phyloP scores from a whole-genome alignment of 331 rosid genomes.

The Prunus yedoensis region DNA sequence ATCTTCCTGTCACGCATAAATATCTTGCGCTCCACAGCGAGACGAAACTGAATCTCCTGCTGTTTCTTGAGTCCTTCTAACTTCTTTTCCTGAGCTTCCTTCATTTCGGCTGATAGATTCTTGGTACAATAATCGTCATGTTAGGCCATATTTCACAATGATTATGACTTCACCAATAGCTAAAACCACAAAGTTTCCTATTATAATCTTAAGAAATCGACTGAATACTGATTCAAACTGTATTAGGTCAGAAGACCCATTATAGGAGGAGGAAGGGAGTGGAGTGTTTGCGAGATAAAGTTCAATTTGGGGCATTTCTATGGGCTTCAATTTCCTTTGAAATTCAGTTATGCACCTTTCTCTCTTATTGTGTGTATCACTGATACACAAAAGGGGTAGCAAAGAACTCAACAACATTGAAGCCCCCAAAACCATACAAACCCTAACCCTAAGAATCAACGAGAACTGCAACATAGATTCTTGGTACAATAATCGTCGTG shows the following conservation, averaged over 20 bases:
- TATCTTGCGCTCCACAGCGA: conserved; percentile 84
- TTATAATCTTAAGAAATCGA: not conserved
- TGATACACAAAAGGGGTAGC: not conserved
- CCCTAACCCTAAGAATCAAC: not conserved
- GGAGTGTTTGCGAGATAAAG: not conserved
- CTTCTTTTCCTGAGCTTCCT: conserved; percentile 80
- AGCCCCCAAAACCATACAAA: not conserved
- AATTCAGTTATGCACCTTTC: not conserved
- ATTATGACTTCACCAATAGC: not conserved
- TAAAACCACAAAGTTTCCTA: not conserved
- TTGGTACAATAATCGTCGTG: conserved; percentile 15
- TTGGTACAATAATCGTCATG: conserved; percentile 14
- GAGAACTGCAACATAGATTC: conserved; percentile 43
- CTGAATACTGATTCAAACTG: not conserved
- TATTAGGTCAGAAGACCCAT: not conserved
- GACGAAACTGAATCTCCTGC: conserved; percentile 86
- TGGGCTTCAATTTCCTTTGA: not conserved
- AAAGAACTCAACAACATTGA: conserved; percentile 1
- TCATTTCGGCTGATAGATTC: conserved; percentile 70
- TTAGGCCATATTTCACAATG: conserved; percentile 11
- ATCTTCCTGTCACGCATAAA: conserved; percentile 84
- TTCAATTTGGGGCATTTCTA: not conserved
- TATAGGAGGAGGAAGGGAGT: not conserved
- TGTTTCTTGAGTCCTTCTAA: conserved; percentile 77
- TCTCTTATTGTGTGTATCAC: not conserved